A percentile compares a stretch with the other conserved stretches of the same genome.
phyloP scores from a whole-genome alignment of 75 land plant species.

The Pinus albicaulis region DNA sequence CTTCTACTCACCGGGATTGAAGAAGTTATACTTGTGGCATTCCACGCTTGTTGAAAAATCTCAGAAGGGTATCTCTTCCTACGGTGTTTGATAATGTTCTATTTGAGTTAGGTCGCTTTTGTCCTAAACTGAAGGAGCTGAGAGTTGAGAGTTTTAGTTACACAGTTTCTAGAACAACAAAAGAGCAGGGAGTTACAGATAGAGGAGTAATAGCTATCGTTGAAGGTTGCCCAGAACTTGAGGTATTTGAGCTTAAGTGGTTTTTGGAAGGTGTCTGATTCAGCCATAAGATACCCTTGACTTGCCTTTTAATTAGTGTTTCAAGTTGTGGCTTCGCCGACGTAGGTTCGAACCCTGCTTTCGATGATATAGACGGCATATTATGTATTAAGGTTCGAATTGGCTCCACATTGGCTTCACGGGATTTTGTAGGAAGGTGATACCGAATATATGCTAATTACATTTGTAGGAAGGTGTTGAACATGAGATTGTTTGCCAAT shows the following conservation, averaged over 20 bases:
- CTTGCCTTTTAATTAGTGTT: not conserved
- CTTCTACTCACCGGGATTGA: no score
- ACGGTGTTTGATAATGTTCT: slow-evolving; percentile 27
- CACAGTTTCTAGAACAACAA: not conserved
- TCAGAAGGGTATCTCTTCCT: slow-evolving; percentile 34
- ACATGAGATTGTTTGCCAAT: no score
- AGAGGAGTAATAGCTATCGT: slow-evolving; percentile 28
- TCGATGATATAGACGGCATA: no score
- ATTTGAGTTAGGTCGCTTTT: slow-evolving; percentile 23
- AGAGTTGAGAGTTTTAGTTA: slow-evolving; percentile 14
- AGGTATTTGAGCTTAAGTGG: slow-evolving; percentile 37
- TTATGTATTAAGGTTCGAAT: no score
- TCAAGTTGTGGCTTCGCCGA: no score
- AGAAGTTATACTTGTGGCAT: slow-evolving; percentile 22
- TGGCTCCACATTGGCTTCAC: no score
- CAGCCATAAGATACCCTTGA: not conserved
- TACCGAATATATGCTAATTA: no score
- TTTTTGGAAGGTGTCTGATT: slow-evolving; percentile 9
- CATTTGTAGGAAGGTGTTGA: no score
- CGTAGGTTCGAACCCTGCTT: no score
- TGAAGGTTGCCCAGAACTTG: slow-evolving; percentile 29
- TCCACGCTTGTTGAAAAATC: slow-evolving; percentile 16
- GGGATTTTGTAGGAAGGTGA: no score
- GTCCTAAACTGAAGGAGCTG: slow-evolving; percentile 25
- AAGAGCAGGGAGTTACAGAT: slow-evolving; percentile 19